phyloP scores from a whole-genome alignment of 1,139 yeast species.

The Debaryomyces subglobosus region DNA sequence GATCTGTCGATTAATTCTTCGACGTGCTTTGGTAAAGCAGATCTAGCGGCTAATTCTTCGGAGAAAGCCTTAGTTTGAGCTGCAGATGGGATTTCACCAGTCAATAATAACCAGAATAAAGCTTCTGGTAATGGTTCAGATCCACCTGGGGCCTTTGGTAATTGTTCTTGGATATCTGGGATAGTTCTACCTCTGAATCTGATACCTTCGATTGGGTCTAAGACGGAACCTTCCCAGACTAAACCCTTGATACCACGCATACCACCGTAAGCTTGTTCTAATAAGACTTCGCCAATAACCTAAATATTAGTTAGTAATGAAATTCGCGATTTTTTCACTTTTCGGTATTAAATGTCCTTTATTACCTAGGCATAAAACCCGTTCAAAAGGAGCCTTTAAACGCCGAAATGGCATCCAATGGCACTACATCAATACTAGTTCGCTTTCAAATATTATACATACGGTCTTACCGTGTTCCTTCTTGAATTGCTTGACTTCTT shows the following conservation, averaged over 20 bases:
- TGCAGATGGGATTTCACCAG: constrained; percentile 84
- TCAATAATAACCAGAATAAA: constrained; percentile 86
- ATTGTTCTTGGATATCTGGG: constrained; percentile 89
- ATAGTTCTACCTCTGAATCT: constrained; percentile 98
- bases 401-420: background rate
- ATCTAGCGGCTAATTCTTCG: constrained; percentile 83
- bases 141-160: constrained; percentile 94
- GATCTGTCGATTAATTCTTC: constrained; percentile 79
- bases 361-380: background rate
- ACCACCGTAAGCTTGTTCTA: constrained; percentile 99
- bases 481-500: constrained; percentile 87
- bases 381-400: background rate
- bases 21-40: constrained; percentile 83
- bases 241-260: constrained; percentile 98
- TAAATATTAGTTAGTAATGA: constrained; percentile 20
- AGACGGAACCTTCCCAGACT: constrained; percentile 99
- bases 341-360: background rate
- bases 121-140: constrained; percentile 88
- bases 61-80: constrained; percentile 77
- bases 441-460: constrained; percentile 24
- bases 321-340: background rate
- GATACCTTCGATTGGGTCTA: constrained; percentile 97
- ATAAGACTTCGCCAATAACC: constrained; percentile 87
- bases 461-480: constrained; percentile 86
- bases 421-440: background rate